Evolutionary conservation across 805 yeast species (phyloP).

Genomic region (Ogataea salicorniae): DNA sequence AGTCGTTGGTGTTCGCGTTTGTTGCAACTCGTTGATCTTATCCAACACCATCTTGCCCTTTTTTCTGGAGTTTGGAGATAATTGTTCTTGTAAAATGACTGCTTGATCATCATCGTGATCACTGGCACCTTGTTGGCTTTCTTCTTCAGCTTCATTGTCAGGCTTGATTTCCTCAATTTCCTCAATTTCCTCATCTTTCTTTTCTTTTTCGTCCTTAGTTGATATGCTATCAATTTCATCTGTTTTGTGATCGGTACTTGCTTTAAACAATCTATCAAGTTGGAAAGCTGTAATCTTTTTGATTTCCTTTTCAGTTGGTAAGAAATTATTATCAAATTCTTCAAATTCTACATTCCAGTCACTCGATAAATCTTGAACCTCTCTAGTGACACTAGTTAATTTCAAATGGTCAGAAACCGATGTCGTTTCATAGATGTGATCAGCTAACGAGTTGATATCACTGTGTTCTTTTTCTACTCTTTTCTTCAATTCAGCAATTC

Average conservation of each 20-base stretch:
- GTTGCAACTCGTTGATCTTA: slow-evolving; percentile 21
- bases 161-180: slow-evolving; percentile 5
- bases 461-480: slow-evolving; percentile 48
- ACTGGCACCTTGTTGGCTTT: no score
- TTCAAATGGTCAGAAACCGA: slow-evolving; percentile 62
- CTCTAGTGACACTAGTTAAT: slow-evolving; percentile 63
- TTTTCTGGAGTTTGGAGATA: slow-evolving; percentile 12
- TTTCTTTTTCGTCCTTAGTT: slow-evolving; percentile 12
- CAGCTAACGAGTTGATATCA: slow-evolving; percentile 39
- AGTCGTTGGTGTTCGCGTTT: slow-evolving; percentile 6
- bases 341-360: slow-evolving; percentile 83
- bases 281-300: slow-evolving; percentile 87
- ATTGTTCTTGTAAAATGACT: neutral
- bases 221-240: slow-evolving; percentile 19
- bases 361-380: slow-evolving; percentile 75
- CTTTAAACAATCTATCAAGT: slow-evolving; percentile 66
- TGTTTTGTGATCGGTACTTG: slow-evolving; percentile 22
- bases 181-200: slow-evolving; percentile 8
- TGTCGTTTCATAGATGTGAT: slow-evolving; percentile 48
- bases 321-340: slow-evolving; percentile 68
- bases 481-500: slow-evolving; percentile 52
- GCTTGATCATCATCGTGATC: no score
- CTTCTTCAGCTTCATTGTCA: slow-evolving; percentile 3
- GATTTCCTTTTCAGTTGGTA: slow-evolving; percentile 92
- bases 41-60: slow-evolving; percentile 21